Evolutionary conservation across 345 rosid genomes (phyloP).

Genomic region (Populus davidiana): DNA sequence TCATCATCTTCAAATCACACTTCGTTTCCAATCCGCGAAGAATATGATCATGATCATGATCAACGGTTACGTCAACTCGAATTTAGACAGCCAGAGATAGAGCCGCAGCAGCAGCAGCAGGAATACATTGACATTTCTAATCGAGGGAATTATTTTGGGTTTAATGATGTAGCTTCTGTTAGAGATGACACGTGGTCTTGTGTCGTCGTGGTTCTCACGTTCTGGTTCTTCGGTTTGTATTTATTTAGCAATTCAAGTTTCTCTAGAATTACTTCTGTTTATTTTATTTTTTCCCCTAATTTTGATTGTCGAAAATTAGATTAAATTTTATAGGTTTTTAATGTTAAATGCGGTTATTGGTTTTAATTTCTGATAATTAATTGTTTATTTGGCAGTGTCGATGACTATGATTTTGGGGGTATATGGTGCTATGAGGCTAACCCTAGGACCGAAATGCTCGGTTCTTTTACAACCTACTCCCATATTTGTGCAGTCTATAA

Average conservation of each 20-base stretch:
- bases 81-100: slow-evolving; percentile 34
- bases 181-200: slow-evolving; percentile 86
- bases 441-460: slow-evolving; percentile 71
- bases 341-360: neutral
- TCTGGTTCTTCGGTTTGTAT: slow-evolving; percentile 82
- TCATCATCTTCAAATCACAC: neutral
- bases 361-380: neutral
- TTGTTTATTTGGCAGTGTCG: slow-evolving; percentile 50
- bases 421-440: slow-evolving; percentile 59
- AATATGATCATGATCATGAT: neutral
- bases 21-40: neutral
- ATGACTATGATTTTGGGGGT: slow-evolving; percentile 86
- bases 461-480: slow-evolving; percentile 67
- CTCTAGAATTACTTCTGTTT: neutral
- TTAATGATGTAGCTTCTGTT: slow-evolving; percentile 38
- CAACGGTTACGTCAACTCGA: neutral
- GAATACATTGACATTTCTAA: slow-evolving; percentile 10
- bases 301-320: neutral
- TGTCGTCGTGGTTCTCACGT: slow-evolving; percentile 74
- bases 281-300: neutral
- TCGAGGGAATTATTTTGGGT: slow-evolving; percentile 28
- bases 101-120: slow-evolving; percentile 42
- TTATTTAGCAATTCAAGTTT: neutral
- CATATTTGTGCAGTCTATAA: slow-evolving; percentile 67
- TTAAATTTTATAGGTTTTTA: neutral